A percentile compares a stretch with the other conserved stretches of the same genome.
Conservation (phyloP, 1,139 yeast species). For the Kluyveromyces marxianus region DNA sequence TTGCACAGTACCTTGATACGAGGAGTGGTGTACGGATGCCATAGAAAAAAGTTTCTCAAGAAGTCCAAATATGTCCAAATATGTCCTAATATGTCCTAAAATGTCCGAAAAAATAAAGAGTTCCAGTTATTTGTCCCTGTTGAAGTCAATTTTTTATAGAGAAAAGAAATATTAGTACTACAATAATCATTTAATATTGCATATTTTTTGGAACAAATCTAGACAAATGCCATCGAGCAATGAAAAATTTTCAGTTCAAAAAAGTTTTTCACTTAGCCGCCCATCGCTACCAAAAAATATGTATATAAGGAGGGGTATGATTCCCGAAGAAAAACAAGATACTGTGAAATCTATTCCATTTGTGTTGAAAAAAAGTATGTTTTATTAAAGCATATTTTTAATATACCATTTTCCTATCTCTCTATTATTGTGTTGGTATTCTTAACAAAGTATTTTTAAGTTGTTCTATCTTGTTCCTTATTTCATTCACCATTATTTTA, state of each 20-base stretch:
- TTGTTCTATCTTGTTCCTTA: not conserved
- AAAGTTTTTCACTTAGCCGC: conserved; percentile 1
- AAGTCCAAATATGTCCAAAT: not conserved
- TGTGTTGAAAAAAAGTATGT: too few species aligned
- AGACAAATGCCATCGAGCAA: not conserved
- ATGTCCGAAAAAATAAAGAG: not conserved
- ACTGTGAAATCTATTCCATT: too few species aligned
- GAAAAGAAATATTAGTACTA: too few species aligned
- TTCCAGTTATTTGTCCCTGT: too few species aligned
- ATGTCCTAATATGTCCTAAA: not conserved
- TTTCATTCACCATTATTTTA: conserved; percentile 1
- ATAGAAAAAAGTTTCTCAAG: not conserved
- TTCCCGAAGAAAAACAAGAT: not conserved
- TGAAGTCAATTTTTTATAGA: too few species aligned
- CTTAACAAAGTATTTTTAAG: not conserved
- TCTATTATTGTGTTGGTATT: not conserved
- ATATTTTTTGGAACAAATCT: too few species aligned
- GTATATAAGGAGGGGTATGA: conserved; percentile 5
- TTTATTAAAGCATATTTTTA: too few species aligned
- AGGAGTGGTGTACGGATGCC: not conserved
- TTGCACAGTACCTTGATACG: not conserved
- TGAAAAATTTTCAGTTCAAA: not conserved
- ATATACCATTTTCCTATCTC: too few species aligned
- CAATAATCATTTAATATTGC: too few species aligned
- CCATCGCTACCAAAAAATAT: not conserved